These are phyloP conservation scores for Leishmania braziliensis DNA, from an alignment of 208 protist genomes.

Conservation along the genomic window DNA sequence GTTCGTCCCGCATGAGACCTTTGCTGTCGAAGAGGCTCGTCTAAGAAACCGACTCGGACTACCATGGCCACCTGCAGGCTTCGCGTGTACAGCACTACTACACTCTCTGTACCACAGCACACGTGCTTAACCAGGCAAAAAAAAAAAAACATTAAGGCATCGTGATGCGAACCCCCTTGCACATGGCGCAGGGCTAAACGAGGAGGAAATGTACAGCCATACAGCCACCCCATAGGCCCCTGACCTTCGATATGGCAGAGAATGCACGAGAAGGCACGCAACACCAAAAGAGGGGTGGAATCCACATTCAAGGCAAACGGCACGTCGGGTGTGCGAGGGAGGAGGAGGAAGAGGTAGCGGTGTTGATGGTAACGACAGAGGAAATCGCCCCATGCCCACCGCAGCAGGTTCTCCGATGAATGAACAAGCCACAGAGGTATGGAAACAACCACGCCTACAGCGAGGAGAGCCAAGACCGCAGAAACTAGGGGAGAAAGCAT, in stretches of 20 bases:
- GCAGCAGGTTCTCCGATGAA: too few relatives aligned
- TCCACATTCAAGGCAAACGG: too few relatives aligned
- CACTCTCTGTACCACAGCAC: background rate
- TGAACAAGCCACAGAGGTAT: too few relatives aligned
- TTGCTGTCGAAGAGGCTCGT: background rate
- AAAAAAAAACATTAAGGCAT: background rate
- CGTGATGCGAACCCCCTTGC: background rate
- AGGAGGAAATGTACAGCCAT: background rate
- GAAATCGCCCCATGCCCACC: too few relatives aligned
- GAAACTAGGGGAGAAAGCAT: too few relatives aligned
- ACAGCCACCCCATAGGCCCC: background rate
- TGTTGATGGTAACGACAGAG: too few relatives aligned
- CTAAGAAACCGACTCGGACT: background rate
- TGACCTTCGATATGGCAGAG: background rate
- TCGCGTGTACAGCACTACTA: background rate
- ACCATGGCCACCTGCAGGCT: background rate
- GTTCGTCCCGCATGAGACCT: background rate
- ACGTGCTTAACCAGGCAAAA: background rate
- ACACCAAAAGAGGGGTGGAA: background rate
- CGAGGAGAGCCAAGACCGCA: too few relatives aligned
- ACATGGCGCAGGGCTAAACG: background rate
- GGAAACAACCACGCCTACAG: too few relatives aligned
- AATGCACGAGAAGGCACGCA: background rate
- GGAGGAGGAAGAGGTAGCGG: too few relatives aligned
- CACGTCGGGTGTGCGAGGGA: too few relatives aligned